Conservation (phyloP, 2,329 filamentous ascomycete genomes). For the Phialophora expanda region DNA sequence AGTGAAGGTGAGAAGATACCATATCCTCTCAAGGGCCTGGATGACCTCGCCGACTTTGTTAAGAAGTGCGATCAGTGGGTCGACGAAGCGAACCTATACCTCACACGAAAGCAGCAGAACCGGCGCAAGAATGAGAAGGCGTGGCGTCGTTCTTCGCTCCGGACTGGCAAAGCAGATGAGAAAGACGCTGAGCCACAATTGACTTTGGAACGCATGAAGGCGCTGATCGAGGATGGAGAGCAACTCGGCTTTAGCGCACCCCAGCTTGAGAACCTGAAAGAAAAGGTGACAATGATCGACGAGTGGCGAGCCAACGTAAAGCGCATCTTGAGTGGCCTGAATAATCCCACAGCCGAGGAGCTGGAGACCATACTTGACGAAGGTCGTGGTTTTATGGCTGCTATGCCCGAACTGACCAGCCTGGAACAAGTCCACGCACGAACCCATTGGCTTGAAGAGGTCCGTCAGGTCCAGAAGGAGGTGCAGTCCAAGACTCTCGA, state of each 20-base stretch:
- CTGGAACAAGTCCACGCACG: slow-evolving; percentile 82
- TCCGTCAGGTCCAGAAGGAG: slow-evolving; percentile 67
- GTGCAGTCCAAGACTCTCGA: slow-evolving; percentile 72
- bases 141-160: slow-evolving; percentile 74
- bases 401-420: slow-evolving; percentile 84
- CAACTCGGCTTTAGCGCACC: slow-evolving; percentile 90
- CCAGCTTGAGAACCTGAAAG: slow-evolving; percentile 83
- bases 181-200: slow-evolving; percentile 76
- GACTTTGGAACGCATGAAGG: slow-evolving; percentile 85
- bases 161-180: slow-evolving; percentile 82
- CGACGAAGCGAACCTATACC: slow-evolving; percentile 94
- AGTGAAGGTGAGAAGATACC: slow-evolving; percentile 96
- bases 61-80: slow-evolving; percentile 98
- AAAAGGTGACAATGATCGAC: slow-evolving; percentile 82
- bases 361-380: slow-evolving; percentile 91
- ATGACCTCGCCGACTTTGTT: slow-evolving; percentile 84
- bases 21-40: slow-evolving; percentile 81
- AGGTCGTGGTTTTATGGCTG: slow-evolving; percentile 86
- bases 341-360: slow-evolving; percentile 68
- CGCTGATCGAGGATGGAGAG: slow-evolving; percentile 81
- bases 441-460: slow-evolving; percentile 85
- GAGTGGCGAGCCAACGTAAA: slow-evolving; percentile 80
- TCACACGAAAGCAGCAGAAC: slow-evolving; percentile 95
- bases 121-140: slow-evolving; percentile 91
- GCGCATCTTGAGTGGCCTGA: slow-evolving; percentile 69